A percentile compares a stretch with the other conserved stretches of the same genome.
phyloP scores from a whole-genome alignment of 352 stramenopile genomes.

The Pythium folliculosum region DNA sequence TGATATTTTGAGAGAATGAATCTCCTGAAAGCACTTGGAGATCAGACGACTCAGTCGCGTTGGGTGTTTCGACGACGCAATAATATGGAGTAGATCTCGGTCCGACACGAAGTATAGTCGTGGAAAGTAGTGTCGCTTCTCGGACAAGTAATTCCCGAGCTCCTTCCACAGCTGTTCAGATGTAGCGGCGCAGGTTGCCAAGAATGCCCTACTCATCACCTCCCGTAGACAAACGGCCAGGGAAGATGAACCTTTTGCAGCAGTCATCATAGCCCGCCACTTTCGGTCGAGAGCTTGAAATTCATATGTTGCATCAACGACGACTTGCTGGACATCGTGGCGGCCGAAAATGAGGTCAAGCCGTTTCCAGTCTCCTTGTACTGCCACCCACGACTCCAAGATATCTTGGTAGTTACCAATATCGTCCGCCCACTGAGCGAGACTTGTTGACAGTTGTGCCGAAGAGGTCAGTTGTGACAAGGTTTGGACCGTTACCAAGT shows the following conservation, averaged over 20 bases:
- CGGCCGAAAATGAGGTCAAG: constrained; percentile 50
- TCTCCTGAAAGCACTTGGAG: constrained; percentile 54
- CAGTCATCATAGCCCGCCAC: constrained; percentile 69
- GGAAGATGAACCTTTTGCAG: constrained; percentile 47
- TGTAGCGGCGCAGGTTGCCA: constrained; percentile 39
- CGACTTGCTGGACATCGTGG: constrained; percentile 58
- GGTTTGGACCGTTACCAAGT: constrained; percentile 59
- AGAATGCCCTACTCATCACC: constrained; percentile 56
- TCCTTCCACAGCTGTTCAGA: constrained; percentile 65
- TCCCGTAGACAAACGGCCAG: constrained; percentile 59
- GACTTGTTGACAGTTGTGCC: constrained; percentile 33
- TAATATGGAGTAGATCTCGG: constrained; percentile 56
- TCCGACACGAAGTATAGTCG: constrained; percentile 70
- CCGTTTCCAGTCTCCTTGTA: constrained; percentile 55
- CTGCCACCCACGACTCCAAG: constrained; percentile 52
- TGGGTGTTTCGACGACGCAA: constrained; percentile 44
- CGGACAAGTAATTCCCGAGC: constrained; percentile 51
- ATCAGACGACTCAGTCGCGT: constrained; percentile 39
- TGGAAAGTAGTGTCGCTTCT: constrained; percentile 60
- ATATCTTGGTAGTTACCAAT: constrained; percentile 63
- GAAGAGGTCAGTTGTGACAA: constrained; percentile 52
- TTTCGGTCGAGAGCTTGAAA: constrained; percentile 70
- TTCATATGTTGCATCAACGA: constrained; percentile 52
- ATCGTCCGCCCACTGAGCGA: constrained; percentile 62
- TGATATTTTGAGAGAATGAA: constrained; percentile 36